Evolutionary conservation across 1,139 yeast genomes (phyloP).

Genomic region (Debaryomyces fabryi): DNA sequence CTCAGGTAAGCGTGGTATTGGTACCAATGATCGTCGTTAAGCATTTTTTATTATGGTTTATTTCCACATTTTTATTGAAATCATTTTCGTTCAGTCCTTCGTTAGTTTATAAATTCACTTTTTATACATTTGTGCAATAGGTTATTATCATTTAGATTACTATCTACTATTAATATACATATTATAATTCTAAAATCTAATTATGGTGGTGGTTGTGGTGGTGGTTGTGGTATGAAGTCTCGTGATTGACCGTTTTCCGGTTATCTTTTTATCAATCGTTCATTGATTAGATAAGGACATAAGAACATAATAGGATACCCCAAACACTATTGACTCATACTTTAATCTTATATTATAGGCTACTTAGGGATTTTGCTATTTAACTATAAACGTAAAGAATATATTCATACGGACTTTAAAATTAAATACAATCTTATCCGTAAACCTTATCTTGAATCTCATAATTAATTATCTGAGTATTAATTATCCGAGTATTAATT

Average conservation of each 20-base stretch:
- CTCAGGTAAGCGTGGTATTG: conserved; percentile 95
- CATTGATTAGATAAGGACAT: conserved; percentile 11
- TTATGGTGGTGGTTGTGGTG: conserved; percentile 1
- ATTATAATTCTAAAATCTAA: not conserved
- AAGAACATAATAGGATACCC: not conserved
- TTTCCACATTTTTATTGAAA: conserved; percentile 4
- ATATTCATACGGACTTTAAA: not conserved
- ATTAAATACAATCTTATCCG: not conserved
- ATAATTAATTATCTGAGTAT: not conserved
- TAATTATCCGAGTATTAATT: not conserved
- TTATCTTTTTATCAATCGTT: conserved; percentile 5
- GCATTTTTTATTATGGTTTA: conserved; percentile 6
- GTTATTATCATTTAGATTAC: conserved; percentile 6
- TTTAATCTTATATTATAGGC: not conserved
- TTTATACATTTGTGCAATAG: conserved; percentile 9
- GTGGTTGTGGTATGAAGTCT: not conserved
- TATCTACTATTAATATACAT: conserved; percentile 6
- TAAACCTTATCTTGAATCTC: not conserved
- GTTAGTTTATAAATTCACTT: conserved; percentile 6
- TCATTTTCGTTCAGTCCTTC: not conserved
- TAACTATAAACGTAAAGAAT: not conserved
- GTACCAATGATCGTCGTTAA: conserved; percentile 77
- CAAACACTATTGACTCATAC: not conserved
- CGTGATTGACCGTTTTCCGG: conserved; percentile 9
- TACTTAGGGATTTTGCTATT: not conserved